Evolutionary conservation across 176 grass and related monocot species (phyloP).

Genomic region (Carex myosuroides): DNA sequence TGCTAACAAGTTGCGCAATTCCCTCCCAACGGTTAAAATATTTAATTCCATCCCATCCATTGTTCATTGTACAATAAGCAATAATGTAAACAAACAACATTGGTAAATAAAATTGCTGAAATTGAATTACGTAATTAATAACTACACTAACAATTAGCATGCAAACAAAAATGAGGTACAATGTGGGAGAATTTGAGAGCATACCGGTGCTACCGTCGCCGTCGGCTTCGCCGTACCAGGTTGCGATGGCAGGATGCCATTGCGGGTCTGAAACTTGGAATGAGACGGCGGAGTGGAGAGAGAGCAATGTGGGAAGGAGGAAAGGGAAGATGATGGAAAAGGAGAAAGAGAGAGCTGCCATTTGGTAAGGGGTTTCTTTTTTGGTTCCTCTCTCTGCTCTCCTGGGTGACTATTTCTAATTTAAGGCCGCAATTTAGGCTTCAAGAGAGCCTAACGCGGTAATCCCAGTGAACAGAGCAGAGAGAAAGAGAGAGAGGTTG

Average conservation of each 20-base stretch:
- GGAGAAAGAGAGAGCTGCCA: conserved; percentile 21
- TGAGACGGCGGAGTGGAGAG: conserved; percentile 9
- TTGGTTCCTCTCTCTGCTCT: not conserved
- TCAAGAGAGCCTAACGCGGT: conserved; percentile 21
- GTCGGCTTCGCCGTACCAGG: conserved; percentile 84
- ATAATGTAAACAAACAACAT: not conserved
- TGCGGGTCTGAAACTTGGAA: conserved; percentile 42
- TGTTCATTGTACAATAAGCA: no score
- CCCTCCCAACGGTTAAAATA: conserved; percentile 9
- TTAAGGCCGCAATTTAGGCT: conserved; percentile 42
- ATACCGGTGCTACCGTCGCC: conserved; percentile 93
- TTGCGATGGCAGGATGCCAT: conserved; percentile 87
- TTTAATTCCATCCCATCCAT: not conserved
- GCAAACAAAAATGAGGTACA: not conserved
- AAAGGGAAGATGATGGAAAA: conserved; percentile 6
- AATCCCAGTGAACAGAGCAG: not conserved
- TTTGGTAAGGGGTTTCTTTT: conserved; percentile 16
- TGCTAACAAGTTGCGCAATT: conserved; percentile 15
- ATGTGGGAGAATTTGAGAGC: conserved; percentile 20
- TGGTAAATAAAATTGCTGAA: not conserved
- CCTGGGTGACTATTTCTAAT: conserved; percentile 5
- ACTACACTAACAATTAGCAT: not conserved
- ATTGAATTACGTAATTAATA: not conserved
- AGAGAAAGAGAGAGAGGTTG: not conserved
- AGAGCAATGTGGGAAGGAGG: conserved; percentile 14